Conservation (phyloP, 1,139 yeast genomes). For the Pichia sp. region DNA sequence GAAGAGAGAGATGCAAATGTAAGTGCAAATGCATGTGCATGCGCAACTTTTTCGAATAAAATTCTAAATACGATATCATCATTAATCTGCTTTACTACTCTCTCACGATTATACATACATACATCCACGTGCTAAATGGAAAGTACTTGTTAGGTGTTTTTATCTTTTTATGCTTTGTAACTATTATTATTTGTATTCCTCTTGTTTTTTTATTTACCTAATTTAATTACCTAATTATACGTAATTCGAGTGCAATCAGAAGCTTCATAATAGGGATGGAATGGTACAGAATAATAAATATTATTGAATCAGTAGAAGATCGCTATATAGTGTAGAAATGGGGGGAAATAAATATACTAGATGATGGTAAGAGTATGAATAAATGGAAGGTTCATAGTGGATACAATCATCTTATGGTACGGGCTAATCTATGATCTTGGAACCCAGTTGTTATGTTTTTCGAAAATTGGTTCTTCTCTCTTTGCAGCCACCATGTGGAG, state of each 20-base stretch:
- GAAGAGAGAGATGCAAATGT: not conserved
- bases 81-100: slow-evolving; percentile 1
- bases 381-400: slow-evolving; percentile 1
- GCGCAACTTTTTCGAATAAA: not conserved
- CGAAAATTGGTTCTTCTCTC: slow-evolving; percentile 29
- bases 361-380: not conserved
- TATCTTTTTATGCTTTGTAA: not conserved
- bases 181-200: not conserved
- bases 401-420: too few relatives aligned
- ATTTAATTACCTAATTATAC: not conserved
- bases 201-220: not conserved
- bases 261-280: not conserved
- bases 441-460: slow-evolving; percentile 27
- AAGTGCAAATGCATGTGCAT: too few relatives aligned
- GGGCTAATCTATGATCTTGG: slow-evolving; percentile 27
- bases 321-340: not conserved
- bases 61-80: not conserved
- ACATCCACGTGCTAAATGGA: not conserved
- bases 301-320: not conserved
- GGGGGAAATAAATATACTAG: not conserved
- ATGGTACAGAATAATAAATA: slow-evolving; percentile 12
- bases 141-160: not conserved
- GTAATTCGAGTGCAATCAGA: not conserved
- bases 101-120: not conserved
- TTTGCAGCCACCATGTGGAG: slow-evolving; percentile 26